Conservation (phyloP, 495 filamentous ascomycete genomes). For the Apiosordaria backusii region DNA sequence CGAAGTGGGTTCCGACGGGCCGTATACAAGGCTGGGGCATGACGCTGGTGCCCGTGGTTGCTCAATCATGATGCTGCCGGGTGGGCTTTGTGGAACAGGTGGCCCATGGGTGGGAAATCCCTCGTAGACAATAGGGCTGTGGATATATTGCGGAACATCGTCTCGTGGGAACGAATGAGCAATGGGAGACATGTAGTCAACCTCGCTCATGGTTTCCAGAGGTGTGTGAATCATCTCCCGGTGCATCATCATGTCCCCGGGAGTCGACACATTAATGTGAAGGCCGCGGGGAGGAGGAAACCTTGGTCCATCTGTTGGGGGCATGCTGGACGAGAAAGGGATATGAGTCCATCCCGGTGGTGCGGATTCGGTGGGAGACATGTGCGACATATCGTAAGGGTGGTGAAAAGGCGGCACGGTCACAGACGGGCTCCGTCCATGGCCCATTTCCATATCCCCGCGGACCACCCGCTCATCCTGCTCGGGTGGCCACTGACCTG, state of each 20-base stretch:
- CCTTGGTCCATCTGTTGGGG: constrained; percentile 24
- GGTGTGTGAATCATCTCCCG: constrained; percentile 45
- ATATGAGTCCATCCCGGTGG: constrained; percentile 35
- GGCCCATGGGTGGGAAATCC: constrained; percentile 46
- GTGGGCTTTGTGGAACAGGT: constrained; percentile 49
- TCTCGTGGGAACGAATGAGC: constrained; percentile 49
- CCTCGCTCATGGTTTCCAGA: constrained; percentile 51
- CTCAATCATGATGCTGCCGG: constrained; percentile 50
- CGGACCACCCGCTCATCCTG: constrained; percentile 31
- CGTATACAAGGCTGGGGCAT: constrained; percentile 49
- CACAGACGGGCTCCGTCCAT: constrained; percentile 22
- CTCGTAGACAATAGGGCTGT: constrained; percentile 53
- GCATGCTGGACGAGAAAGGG: constrained; percentile 29
- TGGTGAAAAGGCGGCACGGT: constrained; percentile 35
- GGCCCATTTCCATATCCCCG: constrained; percentile 29
- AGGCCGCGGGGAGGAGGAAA: constrained; percentile 23
- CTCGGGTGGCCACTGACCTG: constrained; percentile 37
- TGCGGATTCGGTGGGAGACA: constrained; percentile 36
- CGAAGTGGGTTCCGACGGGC: constrained; percentile 46
- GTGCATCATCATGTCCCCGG: constrained; percentile 45
- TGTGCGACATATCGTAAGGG: constrained; percentile 37
- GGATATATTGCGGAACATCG: constrained; percentile 46
- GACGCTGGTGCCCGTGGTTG: constrained; percentile 48
- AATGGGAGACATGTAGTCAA: constrained; percentile 54
- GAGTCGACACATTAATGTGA: constrained; percentile 27